phyloP scores from a whole-genome alignment of 352 stramenopile genomes.

The Pythium utonaiense region DNA sequence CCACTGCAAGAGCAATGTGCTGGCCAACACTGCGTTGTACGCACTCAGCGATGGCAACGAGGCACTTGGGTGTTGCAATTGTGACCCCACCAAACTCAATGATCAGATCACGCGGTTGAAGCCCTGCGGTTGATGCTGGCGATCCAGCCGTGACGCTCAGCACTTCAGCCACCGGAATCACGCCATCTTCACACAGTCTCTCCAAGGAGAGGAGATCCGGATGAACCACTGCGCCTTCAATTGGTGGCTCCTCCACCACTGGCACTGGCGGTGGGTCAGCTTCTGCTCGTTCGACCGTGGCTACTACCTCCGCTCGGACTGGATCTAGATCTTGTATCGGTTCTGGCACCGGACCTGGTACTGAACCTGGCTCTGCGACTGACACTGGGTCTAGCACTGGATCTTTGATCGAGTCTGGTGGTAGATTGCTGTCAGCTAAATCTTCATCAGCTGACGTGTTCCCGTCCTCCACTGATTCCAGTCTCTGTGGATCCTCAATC shows the following conservation, averaged over 20 bases:
- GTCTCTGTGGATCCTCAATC: not conserved
- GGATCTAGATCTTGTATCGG: too few relatives aligned
- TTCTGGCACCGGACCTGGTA: too few relatives aligned
- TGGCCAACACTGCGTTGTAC: conserved; percentile 45
- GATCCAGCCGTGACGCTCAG: conserved; percentile 38
- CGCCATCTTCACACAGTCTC: not conserved
- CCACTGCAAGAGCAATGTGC: conserved; percentile 30
- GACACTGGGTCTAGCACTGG: too few relatives aligned
- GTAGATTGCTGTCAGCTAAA: not conserved
- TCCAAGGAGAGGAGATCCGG: not conserved
- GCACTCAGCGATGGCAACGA: conserved; percentile 45
- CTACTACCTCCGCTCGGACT: too few relatives aligned
- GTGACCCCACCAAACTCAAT: conserved; percentile 48
- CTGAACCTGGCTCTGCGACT: too few relatives aligned
- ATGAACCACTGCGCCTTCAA: not conserved
- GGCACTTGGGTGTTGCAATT: conserved; percentile 41
- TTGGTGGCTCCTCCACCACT: not conserved
- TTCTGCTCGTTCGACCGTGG: not conserved
- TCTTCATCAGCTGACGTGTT: not conserved
- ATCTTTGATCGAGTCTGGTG: too few relatives aligned
- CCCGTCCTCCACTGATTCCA: not conserved
- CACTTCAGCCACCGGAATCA: conserved; percentile 44
- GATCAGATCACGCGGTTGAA: conserved; percentile 41
- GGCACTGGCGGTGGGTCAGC: not conserved
- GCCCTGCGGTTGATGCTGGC: conserved; percentile 41